These are phyloP conservation scores for Lachancea nothofagi DNA, from an alignment of 805 yeast genomes.

Conservation along the genomic window DNA sequence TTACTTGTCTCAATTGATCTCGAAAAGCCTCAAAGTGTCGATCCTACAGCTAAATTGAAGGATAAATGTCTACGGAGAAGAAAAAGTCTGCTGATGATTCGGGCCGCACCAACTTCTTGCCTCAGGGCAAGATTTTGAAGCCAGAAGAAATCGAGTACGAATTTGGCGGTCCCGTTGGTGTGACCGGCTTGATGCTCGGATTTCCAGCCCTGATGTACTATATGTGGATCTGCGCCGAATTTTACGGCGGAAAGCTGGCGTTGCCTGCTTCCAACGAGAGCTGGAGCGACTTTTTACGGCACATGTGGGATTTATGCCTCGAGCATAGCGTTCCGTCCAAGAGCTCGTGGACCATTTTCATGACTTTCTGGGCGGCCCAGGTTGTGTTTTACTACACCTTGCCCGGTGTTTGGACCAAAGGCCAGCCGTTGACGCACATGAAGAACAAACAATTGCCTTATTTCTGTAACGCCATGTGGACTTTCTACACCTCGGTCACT, in stretches of 20 bases:
- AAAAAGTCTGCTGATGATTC: background rate
- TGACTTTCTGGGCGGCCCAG: slow-evolving; percentile 64
- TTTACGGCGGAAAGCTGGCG: slow-evolving; percentile 70
- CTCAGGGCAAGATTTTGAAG: slow-evolving; percentile 38
- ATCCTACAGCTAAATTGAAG: too few relatives aligned
- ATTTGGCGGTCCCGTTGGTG: slow-evolving; percentile 92
- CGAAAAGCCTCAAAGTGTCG: background rate
- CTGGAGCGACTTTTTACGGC: slow-evolving; percentile 45
- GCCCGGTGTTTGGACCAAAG: slow-evolving; percentile 94
- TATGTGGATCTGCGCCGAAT: slow-evolving; percentile 88
- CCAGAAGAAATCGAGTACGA: slow-evolving; percentile 67
- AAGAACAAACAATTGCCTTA: slow-evolving; percentile 79
- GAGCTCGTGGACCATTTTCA: slow-evolving; percentile 64
- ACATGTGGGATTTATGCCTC: slow-evolving; percentile 41
- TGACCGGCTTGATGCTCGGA: slow-evolving; percentile 82
- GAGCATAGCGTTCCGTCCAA: slow-evolving; percentile 54
- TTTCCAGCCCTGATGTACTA: slow-evolving; percentile 94
- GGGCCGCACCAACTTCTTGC: slow-evolving; percentile 22
- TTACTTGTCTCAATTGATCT: background rate
- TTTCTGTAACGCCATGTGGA: slow-evolving; percentile 85
- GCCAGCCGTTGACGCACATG: slow-evolving; percentile 84
- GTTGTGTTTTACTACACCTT: slow-evolving; percentile 68
- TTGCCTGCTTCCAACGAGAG: slow-evolving; percentile 57
- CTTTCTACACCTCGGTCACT: slow-evolving; percentile 66
- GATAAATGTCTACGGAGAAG: background rate